Conservation (phyloP, 176 grass and related monocot species). For the Poa pratensis region DNA sequence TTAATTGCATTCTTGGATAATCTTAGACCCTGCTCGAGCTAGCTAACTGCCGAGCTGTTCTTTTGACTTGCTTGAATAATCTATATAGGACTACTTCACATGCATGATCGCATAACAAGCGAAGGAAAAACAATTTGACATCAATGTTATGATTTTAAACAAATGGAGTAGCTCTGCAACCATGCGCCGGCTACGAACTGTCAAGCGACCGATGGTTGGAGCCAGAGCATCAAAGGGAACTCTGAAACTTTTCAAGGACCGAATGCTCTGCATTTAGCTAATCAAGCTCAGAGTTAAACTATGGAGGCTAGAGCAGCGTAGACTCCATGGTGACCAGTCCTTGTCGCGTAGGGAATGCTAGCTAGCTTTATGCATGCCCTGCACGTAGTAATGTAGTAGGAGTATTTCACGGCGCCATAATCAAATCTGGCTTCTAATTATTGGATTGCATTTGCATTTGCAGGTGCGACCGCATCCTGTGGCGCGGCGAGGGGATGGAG, state of each 20-base stretch:
- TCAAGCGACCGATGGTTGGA: not conserved
- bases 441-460: not conserved
- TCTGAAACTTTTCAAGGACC: not conserved
- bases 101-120: not conserved
- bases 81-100: not conserved
- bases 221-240: not conserved
- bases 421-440: not conserved
- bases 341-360: slow-evolving; percentile 1
- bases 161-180: not conserved
- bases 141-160: too few species aligned
- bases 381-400: too few species aligned
- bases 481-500: slow-evolving; percentile 78
- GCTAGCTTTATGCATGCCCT: too few species aligned
- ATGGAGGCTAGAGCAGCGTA: not conserved
- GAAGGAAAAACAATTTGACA: too few species aligned
- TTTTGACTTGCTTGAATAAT: too few species aligned
- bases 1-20: not conserved
- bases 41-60: too few species aligned
- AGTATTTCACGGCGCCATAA: too few species aligned
- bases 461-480: slow-evolving; percentile 96
- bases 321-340: slow-evolving; percentile 43
- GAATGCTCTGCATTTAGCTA: slow-evolving; percentile 21
- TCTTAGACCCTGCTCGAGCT: too few species aligned
- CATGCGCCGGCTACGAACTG: not conserved
- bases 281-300: not conserved